Base-by-base conservation (phyloP, 2,329 filamentous ascomycete species). In the Penicillium capsulatum region DNA sequence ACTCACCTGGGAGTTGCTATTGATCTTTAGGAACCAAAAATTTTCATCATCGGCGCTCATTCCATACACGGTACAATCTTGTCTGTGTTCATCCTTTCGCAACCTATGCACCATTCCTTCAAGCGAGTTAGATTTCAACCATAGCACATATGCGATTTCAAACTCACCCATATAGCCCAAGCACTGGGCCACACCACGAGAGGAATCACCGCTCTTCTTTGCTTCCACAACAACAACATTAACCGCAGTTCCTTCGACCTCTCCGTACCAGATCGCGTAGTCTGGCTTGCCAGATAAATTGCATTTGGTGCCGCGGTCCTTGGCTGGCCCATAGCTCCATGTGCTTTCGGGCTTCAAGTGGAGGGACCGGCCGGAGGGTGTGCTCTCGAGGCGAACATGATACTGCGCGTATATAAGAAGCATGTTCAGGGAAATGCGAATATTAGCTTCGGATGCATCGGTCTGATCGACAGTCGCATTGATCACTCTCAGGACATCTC, bases 191-290 rank as follows among this genome's bases (percentile, higher is more conserved):
- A 14, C 4, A 5, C 30, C 14, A n/a, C n/a, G n/a, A n/a, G n/a
- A n/a, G 16, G 13, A 14, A 15, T 11, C 22, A 11, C 22, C 22
- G 29, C 29, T 31, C 5, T 15, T 31, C 5, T 31, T 31, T 15
- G 22, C 22, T 24, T 24, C 22, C 22, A 24, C 22, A 11, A 24
- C 11, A 11, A 24, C 22, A 11, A 24, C 22, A 24, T 24, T 24
- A 7, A 24, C 7, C 22, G 7, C 22, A 24, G 22, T 24, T 24
- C 11, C 11, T 24, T 24, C 22, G 22, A 30, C 28, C 28, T 30
- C 7, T 30, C 31, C 22, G 10, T 13, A 36, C 20, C 33, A 36
- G 22, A 40, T 36, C 13, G 27, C 33, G 22, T 24, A 24, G 11
- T 24, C 38, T 17, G 22, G 5, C 17, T 10, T 14, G 20, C 17